A percentile compares a stretch with the other conserved stretches of the same genome.
Evolutionary conservation across 2,329 filamentous ascomycete species (phyloP).

Genomic region (Pezicula carpinea): DNA sequence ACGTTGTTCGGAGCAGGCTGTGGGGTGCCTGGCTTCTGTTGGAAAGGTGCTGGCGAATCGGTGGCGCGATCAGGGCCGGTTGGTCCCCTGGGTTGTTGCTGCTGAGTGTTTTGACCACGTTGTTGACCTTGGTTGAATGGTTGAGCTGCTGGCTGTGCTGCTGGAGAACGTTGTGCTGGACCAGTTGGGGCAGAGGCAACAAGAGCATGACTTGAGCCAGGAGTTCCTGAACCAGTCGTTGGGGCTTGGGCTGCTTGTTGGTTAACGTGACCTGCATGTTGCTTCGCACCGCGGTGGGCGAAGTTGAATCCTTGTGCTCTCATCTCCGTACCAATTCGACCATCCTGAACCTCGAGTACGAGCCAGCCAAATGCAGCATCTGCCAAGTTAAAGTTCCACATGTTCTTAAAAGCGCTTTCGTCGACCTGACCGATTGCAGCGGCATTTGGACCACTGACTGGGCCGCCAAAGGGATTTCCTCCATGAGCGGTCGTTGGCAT

Average conservation of each 20-base stretch:
- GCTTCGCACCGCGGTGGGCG: slow-evolving; percentile 87
- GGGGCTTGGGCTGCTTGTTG: slow-evolving; percentile 30
- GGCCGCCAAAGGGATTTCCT: slow-evolving; percentile 93
- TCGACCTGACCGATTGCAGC: slow-evolving; percentile 82
- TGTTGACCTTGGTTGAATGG: slow-evolving; percentile 23
- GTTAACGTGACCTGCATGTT: slow-evolving; percentile 40
- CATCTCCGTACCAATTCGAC: slow-evolving; percentile 97
- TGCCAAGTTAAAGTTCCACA: slow-evolving; percentile 99
- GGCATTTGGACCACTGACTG: slow-evolving; percentile 61
- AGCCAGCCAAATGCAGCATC: slow-evolving; percentile 97
- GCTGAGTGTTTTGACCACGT: slow-evolving; percentile 20
- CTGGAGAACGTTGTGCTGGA: slow-evolving; percentile 24
- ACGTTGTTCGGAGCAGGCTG: slow-evolving; percentile 32
- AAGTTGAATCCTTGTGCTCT: slow-evolving; percentile 99
- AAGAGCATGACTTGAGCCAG: slow-evolving; percentile 28
- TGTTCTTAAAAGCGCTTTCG: slow-evolving; percentile 99
- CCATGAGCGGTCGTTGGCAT: slow-evolving; percentile 95
- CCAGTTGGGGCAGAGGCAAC: slow-evolving; percentile 28
- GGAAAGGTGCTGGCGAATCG: slow-evolving; percentile 26
- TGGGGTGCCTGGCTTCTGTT: slow-evolving; percentile 42
- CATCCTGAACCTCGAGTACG: slow-evolving; percentile 90
- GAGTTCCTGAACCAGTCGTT: slow-evolving; percentile 29
- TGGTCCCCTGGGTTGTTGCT: slow-evolving; percentile 26
- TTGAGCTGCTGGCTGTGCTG: slow-evolving; percentile 19
- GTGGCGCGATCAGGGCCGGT: slow-evolving; percentile 23